These are phyloP conservation scores for Penicillium dipodomyicola DNA, from an alignment of 495 filamentous ascomycete genomes.

Conservation along the genomic window DNA sequence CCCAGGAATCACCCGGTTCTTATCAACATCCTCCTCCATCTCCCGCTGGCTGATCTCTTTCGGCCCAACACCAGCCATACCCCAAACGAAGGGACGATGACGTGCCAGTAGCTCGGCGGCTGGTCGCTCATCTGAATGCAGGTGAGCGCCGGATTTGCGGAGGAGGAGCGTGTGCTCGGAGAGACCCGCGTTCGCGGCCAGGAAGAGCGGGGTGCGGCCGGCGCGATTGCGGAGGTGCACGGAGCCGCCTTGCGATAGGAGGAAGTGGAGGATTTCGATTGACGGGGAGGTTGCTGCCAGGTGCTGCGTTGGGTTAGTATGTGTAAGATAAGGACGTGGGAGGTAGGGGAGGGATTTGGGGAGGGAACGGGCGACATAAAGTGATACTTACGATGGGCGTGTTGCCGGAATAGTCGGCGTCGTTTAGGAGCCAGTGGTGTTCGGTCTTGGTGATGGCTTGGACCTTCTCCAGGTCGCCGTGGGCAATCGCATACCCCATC, in stretches of 20 bases:
- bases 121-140: conserved; percentile 62
- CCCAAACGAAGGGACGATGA: conserved; percentile 46
- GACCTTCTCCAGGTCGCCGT: conserved; percentile 64
- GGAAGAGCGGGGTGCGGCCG: conserved; percentile 77
- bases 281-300: conserved; percentile 60
- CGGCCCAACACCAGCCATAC: conserved; percentile 44
- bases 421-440: conserved; percentile 65
- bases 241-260: conserved; percentile 75
- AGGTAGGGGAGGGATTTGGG: not conserved
- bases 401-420: conserved; percentile 84
- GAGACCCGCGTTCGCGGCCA: conserved; percentile 64
- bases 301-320: conserved; percentile 44
- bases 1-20: conserved; percentile 31
- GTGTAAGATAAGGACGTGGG: not conserved
- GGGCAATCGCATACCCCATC: conserved; percentile 77
- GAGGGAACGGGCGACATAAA: not conserved
- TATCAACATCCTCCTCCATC: conserved; percentile 27
- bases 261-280: conserved; percentile 62
- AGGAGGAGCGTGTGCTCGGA: conserved; percentile 64
- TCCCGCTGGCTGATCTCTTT: conserved; percentile 37
- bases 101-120: conserved; percentile 48
- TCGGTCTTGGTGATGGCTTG: conserved; percentile 64
- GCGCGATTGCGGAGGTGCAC: conserved; percentile 82
- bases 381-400: conserved; percentile 66
- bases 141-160: conserved; percentile 65